Evolutionary conservation across 192 early-diverging fungal species (phyloP).

Genomic region (Gigaspora rosea): DNA sequence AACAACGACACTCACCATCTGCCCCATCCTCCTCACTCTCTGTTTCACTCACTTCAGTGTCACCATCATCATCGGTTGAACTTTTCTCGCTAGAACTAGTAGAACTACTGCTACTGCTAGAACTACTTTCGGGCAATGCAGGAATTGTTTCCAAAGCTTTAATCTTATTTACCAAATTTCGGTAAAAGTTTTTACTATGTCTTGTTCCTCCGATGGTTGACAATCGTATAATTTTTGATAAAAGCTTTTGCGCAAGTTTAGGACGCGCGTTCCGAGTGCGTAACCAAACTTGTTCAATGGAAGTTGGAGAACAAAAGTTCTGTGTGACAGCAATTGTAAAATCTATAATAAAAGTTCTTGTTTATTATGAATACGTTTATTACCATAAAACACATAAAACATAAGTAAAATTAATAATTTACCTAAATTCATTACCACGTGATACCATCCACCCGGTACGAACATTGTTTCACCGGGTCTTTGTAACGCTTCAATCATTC

Average conservation of each 20-base stretch:
- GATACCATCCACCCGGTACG: conserved; percentile 80
- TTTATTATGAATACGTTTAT: neutral
- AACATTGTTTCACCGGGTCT: conserved; percentile 78
- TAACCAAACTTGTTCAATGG: conserved; percentile 70
- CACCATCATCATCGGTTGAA: conserved; percentile 2
- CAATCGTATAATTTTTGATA: conserved; percentile 39
- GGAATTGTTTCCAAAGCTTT: conserved; percentile 46
- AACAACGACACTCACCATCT: conserved; percentile 61
- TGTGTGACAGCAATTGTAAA: conserved; percentile 81
- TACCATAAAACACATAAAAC: conserved; percentile 15
- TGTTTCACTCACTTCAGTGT: conserved; percentile 39
- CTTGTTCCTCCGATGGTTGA: conserved; percentile 33
- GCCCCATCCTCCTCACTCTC: conserved; percentile 50
- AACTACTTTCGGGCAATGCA: conserved; percentile 47
- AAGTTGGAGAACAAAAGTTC: conserved; percentile 71
- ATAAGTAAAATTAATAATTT: neutral
- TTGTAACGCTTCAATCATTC: conserved; percentile 71
- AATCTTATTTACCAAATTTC: conserved; percentile 43
- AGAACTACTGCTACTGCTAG: conserved; percentile 39
- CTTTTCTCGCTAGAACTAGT: conserved; percentile 37
- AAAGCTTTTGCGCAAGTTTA: conserved; percentile 53
- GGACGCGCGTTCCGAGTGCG: conserved; percentile 59
- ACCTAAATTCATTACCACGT: conserved; percentile 80
- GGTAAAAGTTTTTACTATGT: conserved; percentile 39
- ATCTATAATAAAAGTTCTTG: conserved; percentile 45